Evolutionary conservation across 2,329 filamentous ascomycete species (phyloP).

Genomic region (Aspergillus hortae): DNA sequence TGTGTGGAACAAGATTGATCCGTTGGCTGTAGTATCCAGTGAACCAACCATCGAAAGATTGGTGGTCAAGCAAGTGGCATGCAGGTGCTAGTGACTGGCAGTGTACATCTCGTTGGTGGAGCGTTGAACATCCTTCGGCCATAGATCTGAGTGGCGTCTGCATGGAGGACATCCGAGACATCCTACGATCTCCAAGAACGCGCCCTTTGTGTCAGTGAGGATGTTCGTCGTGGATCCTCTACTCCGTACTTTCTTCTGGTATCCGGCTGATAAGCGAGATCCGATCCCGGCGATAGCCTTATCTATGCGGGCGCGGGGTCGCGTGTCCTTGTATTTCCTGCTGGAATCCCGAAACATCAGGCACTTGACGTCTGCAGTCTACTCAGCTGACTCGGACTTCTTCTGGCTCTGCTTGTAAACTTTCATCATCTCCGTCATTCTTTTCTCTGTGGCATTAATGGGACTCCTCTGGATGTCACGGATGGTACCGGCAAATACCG

Average conservation of each 20-base stretch:
- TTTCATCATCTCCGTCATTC: neutral
- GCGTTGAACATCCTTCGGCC: conserved; percentile 20
- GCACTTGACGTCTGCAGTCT: too few species aligned
- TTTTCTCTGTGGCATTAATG: neutral
- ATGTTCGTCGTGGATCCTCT: too few species aligned
- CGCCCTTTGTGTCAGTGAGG: too few species aligned
- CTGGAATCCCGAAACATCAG: too few species aligned
- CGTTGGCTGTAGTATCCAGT: conserved; percentile 14
- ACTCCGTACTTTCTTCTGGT: too few species aligned
- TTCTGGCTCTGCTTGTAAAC: too few species aligned
- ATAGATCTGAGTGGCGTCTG: too few species aligned
- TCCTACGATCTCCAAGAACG: too few species aligned
- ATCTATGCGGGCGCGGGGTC: conserved; percentile 26
- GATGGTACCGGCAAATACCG: neutral
- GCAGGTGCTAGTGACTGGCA: conserved; percentile 24
- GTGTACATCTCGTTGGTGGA: conserved; percentile 24
- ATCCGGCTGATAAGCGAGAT: conserved; percentile 2
- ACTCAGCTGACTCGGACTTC: too few species aligned
- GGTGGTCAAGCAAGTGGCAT: conserved; percentile 14
- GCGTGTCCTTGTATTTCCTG: neutral
- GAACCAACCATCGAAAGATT: conserved; percentile 20
- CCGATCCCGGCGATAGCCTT: conserved; percentile 36
- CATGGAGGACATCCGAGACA: too few species aligned
- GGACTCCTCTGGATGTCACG: neutral
- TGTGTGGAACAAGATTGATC: conserved; percentile 21